Conservation (phyloP, 148 eudicot genomes). For the Linanthus parryae region DNA sequence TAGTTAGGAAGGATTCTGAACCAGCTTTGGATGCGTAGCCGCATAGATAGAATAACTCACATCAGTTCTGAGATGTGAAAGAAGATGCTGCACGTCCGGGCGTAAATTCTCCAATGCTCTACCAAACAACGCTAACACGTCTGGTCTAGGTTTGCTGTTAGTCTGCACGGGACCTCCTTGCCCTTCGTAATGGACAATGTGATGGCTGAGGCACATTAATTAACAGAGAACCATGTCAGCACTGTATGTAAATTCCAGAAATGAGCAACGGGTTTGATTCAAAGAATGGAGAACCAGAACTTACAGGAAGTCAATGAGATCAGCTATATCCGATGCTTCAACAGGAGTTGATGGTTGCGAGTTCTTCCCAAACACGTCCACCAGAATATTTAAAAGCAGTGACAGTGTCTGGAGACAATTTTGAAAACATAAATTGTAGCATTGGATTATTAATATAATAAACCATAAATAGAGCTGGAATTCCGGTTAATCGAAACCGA, state of each 20-base stretch:
- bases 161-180: constrained; percentile 90
- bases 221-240: background rate
- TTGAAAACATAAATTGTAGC: constrained; percentile 1
- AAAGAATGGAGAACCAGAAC: constrained; percentile 12
- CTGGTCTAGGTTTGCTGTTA: constrained; percentile 70
- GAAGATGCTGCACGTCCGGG: constrained; percentile 81
- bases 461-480: background rate
- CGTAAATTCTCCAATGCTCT: constrained; percentile 65
- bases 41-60: constrained; percentile 76
- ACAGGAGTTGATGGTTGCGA: constrained; percentile 63
- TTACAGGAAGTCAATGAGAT: constrained; percentile 93
- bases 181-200: constrained; percentile 82
- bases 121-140: constrained; percentile 61
- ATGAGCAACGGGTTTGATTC: background rate
- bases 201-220: constrained; percentile 48
- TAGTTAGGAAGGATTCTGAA: constrained; percentile 18
- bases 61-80: constrained; percentile 72
- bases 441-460: background rate
- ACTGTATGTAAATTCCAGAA: background rate
- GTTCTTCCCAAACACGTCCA: constrained; percentile 90
- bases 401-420: constrained; percentile 49
- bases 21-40: constrained; percentile 70
- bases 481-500: background rate
- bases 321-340: constrained; percentile 84
- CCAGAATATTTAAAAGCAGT: constrained; percentile 63